A percentile compares a stretch with the other conserved stretches of the same genome.
phyloP scores from a whole-genome alignment of 306 rosid genomes.

The Gleditsia sinensis region DNA sequence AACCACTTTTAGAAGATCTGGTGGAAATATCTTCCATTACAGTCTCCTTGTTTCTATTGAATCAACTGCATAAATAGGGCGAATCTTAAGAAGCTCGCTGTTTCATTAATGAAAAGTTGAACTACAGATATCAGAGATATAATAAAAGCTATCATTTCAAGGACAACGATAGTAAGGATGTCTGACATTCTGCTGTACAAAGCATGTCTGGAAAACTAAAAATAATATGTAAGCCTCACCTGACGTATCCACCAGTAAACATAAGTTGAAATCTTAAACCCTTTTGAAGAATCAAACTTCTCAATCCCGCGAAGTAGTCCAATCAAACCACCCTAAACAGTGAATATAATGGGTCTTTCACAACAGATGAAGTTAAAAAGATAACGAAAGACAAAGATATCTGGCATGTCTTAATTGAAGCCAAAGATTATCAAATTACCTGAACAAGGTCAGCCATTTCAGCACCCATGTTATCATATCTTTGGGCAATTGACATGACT shows the following conservation, averaged over 20 bases:
- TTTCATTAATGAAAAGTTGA: background rate
- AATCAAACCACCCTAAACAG: conserved; percentile 86
- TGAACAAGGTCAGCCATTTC: conserved; percentile 97
- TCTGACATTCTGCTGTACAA: conserved; percentile 8
- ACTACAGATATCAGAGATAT: background rate
- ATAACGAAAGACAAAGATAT: conserved; percentile 6
- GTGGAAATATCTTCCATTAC: conserved; percentile 21
- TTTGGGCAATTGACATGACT: conserved; percentile 92
- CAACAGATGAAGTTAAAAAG: conserved; percentile 13
- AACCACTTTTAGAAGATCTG: conserved; percentile 20
- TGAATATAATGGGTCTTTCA: conserved; percentile 15
- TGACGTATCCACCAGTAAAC: conserved; percentile 99
- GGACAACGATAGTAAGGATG: background rate
- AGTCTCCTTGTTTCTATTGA: conserved; percentile 5
- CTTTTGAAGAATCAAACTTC: conserved; percentile 92
- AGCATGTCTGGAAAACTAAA: conserved; percentile 8
- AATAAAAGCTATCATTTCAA: background rate
- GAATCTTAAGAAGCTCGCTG: background rate
- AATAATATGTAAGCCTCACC: conserved; percentile 49
- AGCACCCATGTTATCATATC: conserved; percentile 88
- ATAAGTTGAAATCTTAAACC: conserved; percentile 92
- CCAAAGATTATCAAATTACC: conserved; percentile 48
- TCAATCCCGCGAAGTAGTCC: conserved; percentile 96
- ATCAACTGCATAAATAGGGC: background rate
- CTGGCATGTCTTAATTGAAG: conserved; percentile 8